Evolutionary conservation across 2,329 filamentous ascomycete genomes (phyloP).

Genomic region (Fusarium sp.): DNA sequence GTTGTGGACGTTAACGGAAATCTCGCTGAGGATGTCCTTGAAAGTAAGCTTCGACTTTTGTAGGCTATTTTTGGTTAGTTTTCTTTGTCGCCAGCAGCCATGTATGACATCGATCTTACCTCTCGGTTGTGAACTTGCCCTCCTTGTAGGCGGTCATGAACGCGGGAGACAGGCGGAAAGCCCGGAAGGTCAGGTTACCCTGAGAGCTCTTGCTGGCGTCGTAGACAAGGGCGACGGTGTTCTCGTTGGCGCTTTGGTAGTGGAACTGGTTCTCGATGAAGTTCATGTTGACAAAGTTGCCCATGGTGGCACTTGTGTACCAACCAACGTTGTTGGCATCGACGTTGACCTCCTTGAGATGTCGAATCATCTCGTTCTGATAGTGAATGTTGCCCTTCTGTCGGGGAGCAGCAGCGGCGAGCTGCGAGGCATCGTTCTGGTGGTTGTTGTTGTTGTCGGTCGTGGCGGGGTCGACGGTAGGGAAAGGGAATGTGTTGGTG

Average conservation of each 20-base stretch:
- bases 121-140: constrained; percentile 96
- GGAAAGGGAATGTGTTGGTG: constrained; percentile 96
- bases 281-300: constrained; percentile 94
- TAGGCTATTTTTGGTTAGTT: constrained; percentile 69
- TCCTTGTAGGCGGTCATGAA: constrained; percentile 97
- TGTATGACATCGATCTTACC: constrained; percentile 66
- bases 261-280: constrained; percentile 98
- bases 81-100: background rate
- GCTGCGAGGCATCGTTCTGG: constrained; percentile 79
- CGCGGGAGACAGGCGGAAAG: constrained; percentile 86
- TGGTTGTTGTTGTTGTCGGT: constrained; percentile 71
- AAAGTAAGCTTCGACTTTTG: constrained; percentile 95
- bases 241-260: constrained; percentile 96
- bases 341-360: constrained; percentile 96
- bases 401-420: constrained; percentile 89
- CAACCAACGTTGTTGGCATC: constrained; percentile 98
- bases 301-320: constrained; percentile 99
- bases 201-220: constrained; percentile 96
- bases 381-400: constrained; percentile 91
- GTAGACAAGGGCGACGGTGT: constrained; percentile 89
- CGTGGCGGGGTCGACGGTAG: constrained; percentile 78
- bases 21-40: constrained; percentile 92
- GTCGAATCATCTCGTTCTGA: constrained; percentile 97
- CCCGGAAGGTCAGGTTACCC: constrained; percentile 88
- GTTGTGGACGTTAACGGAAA: constrained; percentile 93